Base-by-base conservation (phyloP, 495 filamentous ascomycete genomes). In the Xeromyces bisporus region DNA sequence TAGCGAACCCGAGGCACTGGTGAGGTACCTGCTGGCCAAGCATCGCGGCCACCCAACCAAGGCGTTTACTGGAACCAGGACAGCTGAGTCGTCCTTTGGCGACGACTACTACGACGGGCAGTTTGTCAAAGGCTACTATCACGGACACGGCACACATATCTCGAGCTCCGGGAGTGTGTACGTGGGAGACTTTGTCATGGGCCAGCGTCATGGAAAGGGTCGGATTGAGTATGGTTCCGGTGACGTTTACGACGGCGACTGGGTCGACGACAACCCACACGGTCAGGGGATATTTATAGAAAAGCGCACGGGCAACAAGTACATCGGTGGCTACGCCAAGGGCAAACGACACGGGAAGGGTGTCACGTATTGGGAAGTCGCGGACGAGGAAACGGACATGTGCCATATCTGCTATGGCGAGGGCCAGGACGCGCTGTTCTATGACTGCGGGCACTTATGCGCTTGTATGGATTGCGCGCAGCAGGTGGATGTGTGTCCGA, bases 381-480 rank as follows among this genome's bases (percentile, higher is more conserved):
- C 69, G 11, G 69, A 76, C 30, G 73, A 74, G 39, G 69, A 74
- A 44, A 56, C 65, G 51, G 53, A 67, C 37, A 45, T 71, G 9
- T 77, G 74, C 47, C 62, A 68, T 37, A 75, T 79, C 31, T 79
- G 74, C 50, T 77, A 67, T 39, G 69, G 71, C 23, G 64, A 66
- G 29, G 67, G 67, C 38, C 66, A 69, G 34, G 68, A 75, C 40
- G 63, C 70, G 2, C 51, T 70, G 25, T 75, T 79, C 46, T 70
- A 66, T 32, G 70, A 75, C 40, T 79, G 74, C 38, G 74, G 74
- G 1, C 74, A 79, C 42, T 65, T 79, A 25, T 67, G 66, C 30
- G 67, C 73, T 2, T 79, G 74, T 35, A 53, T 72, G 35, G 59
- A 57, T 13, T 79, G 74, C 39, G 73, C 74, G 18, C 62, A 59